These are phyloP conservation scores for Xerocomellus intermedius DNA, from an alignment of 768 basidiomycete species.

Conservation along the genomic window DNA sequence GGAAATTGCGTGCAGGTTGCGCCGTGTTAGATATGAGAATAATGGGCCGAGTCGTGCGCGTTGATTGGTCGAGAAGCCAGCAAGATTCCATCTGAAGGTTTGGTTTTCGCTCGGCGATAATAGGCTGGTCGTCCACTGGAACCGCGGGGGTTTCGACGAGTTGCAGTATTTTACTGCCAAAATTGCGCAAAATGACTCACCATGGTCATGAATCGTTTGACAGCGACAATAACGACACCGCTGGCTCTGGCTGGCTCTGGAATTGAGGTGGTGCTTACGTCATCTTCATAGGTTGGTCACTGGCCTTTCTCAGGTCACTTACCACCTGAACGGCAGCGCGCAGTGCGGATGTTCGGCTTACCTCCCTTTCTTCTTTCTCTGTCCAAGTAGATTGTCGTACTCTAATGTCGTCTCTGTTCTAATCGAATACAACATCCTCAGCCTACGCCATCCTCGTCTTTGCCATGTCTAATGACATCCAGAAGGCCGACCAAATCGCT, in stretches of 20 bases:
- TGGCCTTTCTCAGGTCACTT: constrained; percentile 13
- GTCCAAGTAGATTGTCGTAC: constrained; percentile 24
- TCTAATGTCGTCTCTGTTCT: constrained; percentile 31
- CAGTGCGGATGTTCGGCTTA: constrained; percentile 21
- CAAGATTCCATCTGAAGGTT: no score
- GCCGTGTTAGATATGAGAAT: no score
- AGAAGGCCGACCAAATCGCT: constrained; percentile 84
- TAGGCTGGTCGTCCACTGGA: not conserved
- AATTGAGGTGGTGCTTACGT: constrained; percentile 25
- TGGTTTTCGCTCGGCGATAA: no score
- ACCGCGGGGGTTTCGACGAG: constrained; percentile 2
- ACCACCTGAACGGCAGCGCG: constrained; percentile 14
- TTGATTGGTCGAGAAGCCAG: not conserved
- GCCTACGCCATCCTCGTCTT: constrained; percentile 6
- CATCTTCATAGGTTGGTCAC: constrained; percentile 14
- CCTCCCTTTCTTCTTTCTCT: constrained; percentile 16
- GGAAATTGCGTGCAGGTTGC: no score
- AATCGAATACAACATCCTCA: constrained; percentile 17
- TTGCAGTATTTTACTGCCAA: not conserved
- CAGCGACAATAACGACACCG: constrained; percentile 3
- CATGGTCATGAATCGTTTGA: not conserved
- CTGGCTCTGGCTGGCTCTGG: constrained; percentile 10
- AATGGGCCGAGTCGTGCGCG: no score
- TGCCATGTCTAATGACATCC: constrained; percentile 53
- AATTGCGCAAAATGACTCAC: constrained; percentile 8